Percentiles rank a stretch among this genome's conserved stretches.
Conservation (phyloP, 352 stramenopile species). For the Halophytophthora polymorphica region DNA sequence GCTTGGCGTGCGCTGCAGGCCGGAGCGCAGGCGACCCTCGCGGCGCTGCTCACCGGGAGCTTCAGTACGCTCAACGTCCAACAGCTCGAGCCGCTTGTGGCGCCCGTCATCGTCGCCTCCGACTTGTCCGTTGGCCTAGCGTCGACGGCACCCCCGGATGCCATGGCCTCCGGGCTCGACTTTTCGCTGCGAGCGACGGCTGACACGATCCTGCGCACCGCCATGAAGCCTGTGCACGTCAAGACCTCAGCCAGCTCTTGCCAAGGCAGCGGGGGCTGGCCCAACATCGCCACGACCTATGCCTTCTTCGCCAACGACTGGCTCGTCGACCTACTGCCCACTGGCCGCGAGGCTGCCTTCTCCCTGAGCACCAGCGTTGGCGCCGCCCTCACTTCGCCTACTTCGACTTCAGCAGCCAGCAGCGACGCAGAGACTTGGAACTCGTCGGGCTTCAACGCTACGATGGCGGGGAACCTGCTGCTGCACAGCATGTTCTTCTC, state of each 20-base stretch:
- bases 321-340: slow-evolving; percentile 29
- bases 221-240: slow-evolving; percentile 22
- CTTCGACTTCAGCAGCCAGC: background rate
- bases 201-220: slow-evolving; percentile 36
- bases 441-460: slow-evolving; percentile 11
- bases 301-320: slow-evolving; percentile 33
- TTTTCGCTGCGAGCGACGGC: slow-evolving; percentile 19
- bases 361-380: slow-evolving; percentile 16
- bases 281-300: slow-evolving; percentile 28
- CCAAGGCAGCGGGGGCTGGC: slow-evolving; percentile 24
- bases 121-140: slow-evolving; percentile 20
- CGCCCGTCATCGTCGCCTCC: slow-evolving; percentile 23
- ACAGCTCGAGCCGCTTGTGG: slow-evolving; percentile 19
- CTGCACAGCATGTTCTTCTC: slow-evolving; percentile 38
- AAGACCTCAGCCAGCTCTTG: slow-evolving; percentile 19
- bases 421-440: background rate
- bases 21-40: slow-evolving; percentile 19
- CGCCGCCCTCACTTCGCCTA: background rate
- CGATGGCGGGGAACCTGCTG: slow-evolving; percentile 27
- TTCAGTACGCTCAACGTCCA: slow-evolving; percentile 52
- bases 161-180: background rate
- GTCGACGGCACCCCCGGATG: background rate
- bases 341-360: slow-evolving; percentile 8
- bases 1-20: slow-evolving; percentile 28
- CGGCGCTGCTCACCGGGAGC: slow-evolving; percentile 36